Conservation (phyloP, 176 grass and related monocot genomes). For the Areca catechu region DNA sequence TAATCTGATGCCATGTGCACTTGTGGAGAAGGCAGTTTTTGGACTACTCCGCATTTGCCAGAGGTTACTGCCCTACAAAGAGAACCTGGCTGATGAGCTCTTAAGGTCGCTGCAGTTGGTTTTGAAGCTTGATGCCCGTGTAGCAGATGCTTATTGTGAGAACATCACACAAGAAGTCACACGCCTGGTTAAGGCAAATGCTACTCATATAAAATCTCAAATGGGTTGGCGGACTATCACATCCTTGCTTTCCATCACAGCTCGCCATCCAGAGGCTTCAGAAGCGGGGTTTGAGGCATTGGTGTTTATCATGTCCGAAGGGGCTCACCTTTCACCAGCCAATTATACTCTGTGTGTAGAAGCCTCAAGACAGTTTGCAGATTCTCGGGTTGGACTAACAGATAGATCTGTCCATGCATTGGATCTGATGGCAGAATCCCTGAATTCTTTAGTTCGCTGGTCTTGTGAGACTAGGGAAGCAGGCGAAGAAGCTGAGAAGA, state of each 20-base stretch:
- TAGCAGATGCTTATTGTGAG: conserved; percentile 95
- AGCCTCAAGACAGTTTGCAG: conserved; percentile 75
- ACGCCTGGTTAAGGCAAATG: conserved; percentile 80
- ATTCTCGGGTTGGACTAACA: conserved; percentile 67
- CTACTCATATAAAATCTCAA: conserved; percentile 74
- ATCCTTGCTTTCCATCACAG: conserved; percentile 84
- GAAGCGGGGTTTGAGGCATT: conserved; percentile 83
- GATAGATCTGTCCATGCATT: conserved; percentile 71
- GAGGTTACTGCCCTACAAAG: conserved; percentile 92
- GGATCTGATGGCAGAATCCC: conserved; percentile 75
- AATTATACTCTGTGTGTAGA: conserved; percentile 86
- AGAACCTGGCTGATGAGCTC: conserved; percentile 87
- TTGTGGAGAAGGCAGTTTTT: conserved; percentile 98
- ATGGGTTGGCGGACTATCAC: conserved; percentile 83
- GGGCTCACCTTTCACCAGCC: conserved; percentile 57
- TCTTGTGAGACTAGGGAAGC: conserved; percentile 51
- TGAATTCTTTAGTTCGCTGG: conserved; percentile 57
- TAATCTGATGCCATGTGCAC: conserved; percentile 79
- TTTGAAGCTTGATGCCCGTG: conserved; percentile 85
- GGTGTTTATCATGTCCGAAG: conserved; percentile 82
- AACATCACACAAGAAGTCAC: conserved; percentile 86
- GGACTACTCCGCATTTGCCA: conserved; percentile 92
- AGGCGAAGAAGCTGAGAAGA: conserved; percentile 71
- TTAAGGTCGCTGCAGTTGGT: conserved; percentile 86
- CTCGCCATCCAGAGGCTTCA: conserved; percentile 88